A percentile compares a stretch with the other conserved stretches of the same genome.
These are phyloP conservation scores for Nakazawaea molendinolei DNA, from an alignment of 805 yeast genomes.

Conservation along the genomic window DNA sequence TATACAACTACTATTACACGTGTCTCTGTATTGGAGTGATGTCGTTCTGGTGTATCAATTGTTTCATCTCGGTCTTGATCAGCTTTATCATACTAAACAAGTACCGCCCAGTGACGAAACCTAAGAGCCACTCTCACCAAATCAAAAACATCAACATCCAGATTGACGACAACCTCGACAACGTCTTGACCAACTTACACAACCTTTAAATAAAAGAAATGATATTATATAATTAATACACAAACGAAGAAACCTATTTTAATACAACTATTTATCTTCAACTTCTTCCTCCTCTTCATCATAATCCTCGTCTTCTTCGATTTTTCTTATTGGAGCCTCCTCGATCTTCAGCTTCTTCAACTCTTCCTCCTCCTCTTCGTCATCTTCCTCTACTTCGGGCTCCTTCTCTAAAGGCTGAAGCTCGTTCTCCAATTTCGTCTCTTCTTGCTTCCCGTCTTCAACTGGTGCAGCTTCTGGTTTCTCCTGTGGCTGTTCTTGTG, in stretches of 20 bases:
- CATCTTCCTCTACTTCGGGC: too few relatives aligned
- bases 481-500: background rate
- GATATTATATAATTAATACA: background rate
- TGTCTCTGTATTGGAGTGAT: slow-evolving; percentile 5
- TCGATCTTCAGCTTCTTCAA: slow-evolving; percentile 2
- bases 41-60: slow-evolving; percentile 2
- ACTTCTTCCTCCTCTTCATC: slow-evolving; percentile 24
- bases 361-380: slow-evolving; percentile 14
- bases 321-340: slow-evolving; percentile 25
- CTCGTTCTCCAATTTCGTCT: slow-evolving; percentile 13
- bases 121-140: too few relatives aligned
- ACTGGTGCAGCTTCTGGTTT: background rate
- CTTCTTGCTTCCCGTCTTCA: too few relatives aligned
- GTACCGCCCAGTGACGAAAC: background rate
- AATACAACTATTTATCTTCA: slow-evolving; percentile 8
- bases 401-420: slow-evolving; percentile 19
- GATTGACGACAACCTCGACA: too few relatives aligned
- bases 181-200: too few relatives aligned
- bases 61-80: background rate
- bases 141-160: too few relatives aligned
- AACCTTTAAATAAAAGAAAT: background rate
- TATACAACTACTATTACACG: slow-evolving; percentile 8
- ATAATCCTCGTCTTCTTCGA: slow-evolving; percentile 31
- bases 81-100: background rate
- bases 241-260: background rate